phyloP scores from a whole-genome alignment of 345 rosid species.

The Hypericum androsaemum region DNA sequence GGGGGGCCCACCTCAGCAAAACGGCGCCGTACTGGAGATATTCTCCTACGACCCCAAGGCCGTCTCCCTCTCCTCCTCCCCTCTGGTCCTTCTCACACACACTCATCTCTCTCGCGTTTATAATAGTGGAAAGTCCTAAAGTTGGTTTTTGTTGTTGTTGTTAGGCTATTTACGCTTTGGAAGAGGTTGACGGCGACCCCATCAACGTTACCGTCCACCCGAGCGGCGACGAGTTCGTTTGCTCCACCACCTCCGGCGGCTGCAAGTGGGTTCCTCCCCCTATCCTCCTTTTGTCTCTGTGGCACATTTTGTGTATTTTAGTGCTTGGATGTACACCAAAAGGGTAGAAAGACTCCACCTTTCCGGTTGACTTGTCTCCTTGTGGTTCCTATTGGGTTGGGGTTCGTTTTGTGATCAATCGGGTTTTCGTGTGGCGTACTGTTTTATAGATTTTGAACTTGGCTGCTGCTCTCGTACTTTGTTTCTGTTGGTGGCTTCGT shows the following conservation, averaged over 20 bases:
- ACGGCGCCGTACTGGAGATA: slow-evolving; percentile 34
- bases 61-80: slow-evolving; percentile 55
- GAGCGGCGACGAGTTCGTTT: slow-evolving; percentile 70
- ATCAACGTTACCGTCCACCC: slow-evolving; percentile 66
- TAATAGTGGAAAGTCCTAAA: too few species aligned
- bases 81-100: slow-evolving; percentile 36
- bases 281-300: neutral
- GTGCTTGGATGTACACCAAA: too few species aligned
- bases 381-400: too few species aligned
- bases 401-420: too few species aligned
- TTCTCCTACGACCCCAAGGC: slow-evolving; percentile 72
- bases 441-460: too few species aligned
- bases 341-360: too few species aligned
- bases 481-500: too few species aligned
- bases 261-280: slow-evolving; percentile 55
- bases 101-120: neutral
- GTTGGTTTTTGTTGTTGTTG: neutral
- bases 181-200: slow-evolving; percentile 69
- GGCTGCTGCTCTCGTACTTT: too few species aligned
- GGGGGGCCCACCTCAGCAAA: slow-evolving; percentile 11
- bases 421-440: too few species aligned
- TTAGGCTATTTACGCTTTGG: slow-evolving; percentile 52
- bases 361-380: too few species aligned
- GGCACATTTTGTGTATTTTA: too few species aligned
- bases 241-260: slow-evolving; percentile 71